phyloP scores from a whole-genome alignment of 2,329 filamentous ascomycete species.

The Leptographium lundbergii region DNA sequence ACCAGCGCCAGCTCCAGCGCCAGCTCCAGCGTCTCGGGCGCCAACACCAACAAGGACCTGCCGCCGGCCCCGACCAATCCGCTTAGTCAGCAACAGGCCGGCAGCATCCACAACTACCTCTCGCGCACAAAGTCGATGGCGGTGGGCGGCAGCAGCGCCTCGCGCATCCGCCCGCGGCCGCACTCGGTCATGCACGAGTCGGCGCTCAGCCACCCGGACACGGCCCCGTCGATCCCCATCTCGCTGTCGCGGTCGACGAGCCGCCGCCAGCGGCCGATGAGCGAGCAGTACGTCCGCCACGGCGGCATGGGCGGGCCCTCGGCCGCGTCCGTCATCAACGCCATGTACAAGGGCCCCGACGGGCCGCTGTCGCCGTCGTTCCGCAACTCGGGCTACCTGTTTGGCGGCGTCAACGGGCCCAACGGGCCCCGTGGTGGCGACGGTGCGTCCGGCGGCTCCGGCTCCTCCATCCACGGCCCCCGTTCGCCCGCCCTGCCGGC shows the following conservation, averaged over 20 bases:
- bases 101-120: slow-evolving; percentile 39
- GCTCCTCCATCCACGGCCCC: slow-evolving; percentile 23
- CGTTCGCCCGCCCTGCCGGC: slow-evolving; percentile 28
- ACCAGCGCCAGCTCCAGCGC: slow-evolving; percentile 46
- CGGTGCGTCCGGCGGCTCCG: slow-evolving; percentile 24
- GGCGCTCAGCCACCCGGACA: slow-evolving; percentile 51
- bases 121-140: slow-evolving; percentile 51
- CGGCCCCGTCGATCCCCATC: slow-evolving; percentile 65
- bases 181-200: slow-evolving; percentile 38
- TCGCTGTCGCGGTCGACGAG: slow-evolving; percentile 40
- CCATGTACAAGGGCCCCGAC: slow-evolving; percentile 71
- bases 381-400: slow-evolving; percentile 52
- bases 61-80: slow-evolving; percentile 44
- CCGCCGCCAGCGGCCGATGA: slow-evolving; percentile 43
- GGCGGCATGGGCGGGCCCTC: neutral
- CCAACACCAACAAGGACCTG: slow-evolving; percentile 71
- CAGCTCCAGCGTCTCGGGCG: slow-evolving; percentile 32
- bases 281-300: slow-evolving; percentile 44
- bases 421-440: neutral
- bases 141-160: slow-evolving; percentile 20
- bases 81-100: slow-evolving; percentile 40
- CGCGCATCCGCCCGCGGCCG: slow-evolving; percentile 35
- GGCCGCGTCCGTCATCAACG: slow-evolving; percentile 65
- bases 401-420: neutral
- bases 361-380: slow-evolving; percentile 48